phyloP scores from a whole-genome alignment of 106 monocot genomes.

The Amphibolis antarctica region DNA sequence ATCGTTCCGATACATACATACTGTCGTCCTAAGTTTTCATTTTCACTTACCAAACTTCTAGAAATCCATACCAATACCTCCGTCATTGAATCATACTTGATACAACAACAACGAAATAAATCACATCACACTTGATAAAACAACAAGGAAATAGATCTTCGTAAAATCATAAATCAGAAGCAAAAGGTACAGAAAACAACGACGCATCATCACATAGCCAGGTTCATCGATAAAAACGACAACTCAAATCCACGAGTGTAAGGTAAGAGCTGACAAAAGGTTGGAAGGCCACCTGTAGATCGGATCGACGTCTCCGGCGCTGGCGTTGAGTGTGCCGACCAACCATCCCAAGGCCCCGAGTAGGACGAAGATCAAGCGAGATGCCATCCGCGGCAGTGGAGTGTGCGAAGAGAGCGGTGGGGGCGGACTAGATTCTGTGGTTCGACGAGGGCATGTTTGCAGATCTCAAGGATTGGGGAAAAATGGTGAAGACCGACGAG shows the following conservation, averaged over 20 bases:
- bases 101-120: no score
- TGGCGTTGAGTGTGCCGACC: constrained; percentile 11
- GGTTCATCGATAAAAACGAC: no score
- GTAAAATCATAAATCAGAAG: no score
- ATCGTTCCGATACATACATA: not conserved
- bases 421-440: not conserved
- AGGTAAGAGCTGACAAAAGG: not conserved
- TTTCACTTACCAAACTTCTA: not conserved
- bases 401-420: not conserved
- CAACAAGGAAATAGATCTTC: no score
- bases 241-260: not conserved
- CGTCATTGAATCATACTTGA: no score
- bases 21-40: not conserved
- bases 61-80: not conserved
- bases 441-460: not conserved
- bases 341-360: constrained; percentile 14
- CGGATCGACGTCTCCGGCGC: constrained; percentile 18
- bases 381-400: not conserved
- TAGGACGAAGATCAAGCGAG: constrained; percentile 10
- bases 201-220: no score
- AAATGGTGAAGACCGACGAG: no score
- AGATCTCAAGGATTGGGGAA: no score
- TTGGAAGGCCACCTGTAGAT: constrained; percentile 7
- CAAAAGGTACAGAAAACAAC: no score
- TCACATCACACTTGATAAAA: no score